phyloP scores from a whole-genome alignment of 306 rosid species.

The Prunus dulcis region DNA sequence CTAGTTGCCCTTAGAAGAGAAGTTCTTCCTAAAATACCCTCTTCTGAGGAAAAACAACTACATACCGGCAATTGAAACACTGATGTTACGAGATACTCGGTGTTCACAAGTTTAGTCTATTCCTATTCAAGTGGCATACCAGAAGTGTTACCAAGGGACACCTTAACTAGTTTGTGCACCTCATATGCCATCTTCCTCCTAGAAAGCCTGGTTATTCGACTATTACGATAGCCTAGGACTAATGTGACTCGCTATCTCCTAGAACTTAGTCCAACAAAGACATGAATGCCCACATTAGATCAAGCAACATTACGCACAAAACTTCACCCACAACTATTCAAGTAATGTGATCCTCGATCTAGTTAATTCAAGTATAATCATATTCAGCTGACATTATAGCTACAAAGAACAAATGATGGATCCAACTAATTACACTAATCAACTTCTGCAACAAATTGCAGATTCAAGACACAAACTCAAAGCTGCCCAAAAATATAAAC shows the following conservation, averaged over 20 bases:
- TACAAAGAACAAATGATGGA: not conserved
- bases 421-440: not conserved
- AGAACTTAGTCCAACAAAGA: not conserved
- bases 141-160: not conserved
- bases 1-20: not conserved
- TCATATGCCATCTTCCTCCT: not conserved
- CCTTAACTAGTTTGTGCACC: not conserved
- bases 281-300: not conserved
- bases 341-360: not conserved
- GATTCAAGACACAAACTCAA: not conserved
- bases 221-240: not conserved
- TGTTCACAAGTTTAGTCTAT: not conserved
- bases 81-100: not conserved
- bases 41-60: not conserved
- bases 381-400: not conserved
- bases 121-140: not conserved
- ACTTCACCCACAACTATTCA: not conserved
- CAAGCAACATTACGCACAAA: not conserved
- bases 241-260: not conserved
- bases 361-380: not conserved
- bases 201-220: not conserved
- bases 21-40: not conserved
- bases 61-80: not conserved
- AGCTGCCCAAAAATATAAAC: not conserved
- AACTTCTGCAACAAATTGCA: not conserved